These are phyloP conservation scores for Phytophthora parvispora DNA, from an alignment of 352 stramenopile species.

Conservation along the genomic window DNA sequence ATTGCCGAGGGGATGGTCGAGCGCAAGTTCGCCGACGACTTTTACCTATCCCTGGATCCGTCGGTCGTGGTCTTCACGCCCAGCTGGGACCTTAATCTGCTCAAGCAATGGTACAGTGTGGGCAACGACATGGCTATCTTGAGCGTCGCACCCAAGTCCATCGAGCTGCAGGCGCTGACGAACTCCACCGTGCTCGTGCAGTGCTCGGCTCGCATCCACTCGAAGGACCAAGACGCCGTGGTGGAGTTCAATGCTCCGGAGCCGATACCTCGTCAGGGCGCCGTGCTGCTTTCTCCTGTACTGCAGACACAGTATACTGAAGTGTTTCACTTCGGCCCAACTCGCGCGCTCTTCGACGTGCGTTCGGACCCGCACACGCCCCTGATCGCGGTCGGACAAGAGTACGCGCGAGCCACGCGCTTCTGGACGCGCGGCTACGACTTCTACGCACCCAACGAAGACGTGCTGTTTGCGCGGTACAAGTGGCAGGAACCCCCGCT, in stretches of 20 bases:
- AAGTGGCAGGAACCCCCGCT: constrained; percentile 48
- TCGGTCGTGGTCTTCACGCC: constrained; percentile 71
- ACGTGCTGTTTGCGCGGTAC: constrained; percentile 78
- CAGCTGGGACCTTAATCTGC: constrained; percentile 77
- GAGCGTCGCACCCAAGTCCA: constrained; percentile 70
- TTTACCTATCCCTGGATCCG: constrained; percentile 82
- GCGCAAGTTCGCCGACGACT: constrained; percentile 50
- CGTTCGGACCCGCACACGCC: constrained; percentile 81
- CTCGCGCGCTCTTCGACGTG: constrained; percentile 64
- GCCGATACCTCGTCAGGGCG: constrained; percentile 42
- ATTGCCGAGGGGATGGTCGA: constrained; percentile 78
- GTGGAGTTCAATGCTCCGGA: constrained; percentile 87
- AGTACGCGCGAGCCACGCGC: constrained; percentile 82
- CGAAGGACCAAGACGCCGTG: constrained; percentile 63
- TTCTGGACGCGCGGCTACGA: constrained; percentile 91
- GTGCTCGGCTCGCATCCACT: constrained; percentile 87
- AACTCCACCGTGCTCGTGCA: constrained; percentile 66
- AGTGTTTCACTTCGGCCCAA: constrained; percentile 82
- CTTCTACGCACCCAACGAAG: constrained; percentile 80
- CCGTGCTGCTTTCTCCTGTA: constrained; percentile 53
- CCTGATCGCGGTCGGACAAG: constrained; percentile 66
- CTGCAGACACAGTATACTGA: constrained; percentile 88
- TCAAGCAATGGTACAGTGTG: constrained; percentile 86
- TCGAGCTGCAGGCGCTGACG: constrained; percentile 50
- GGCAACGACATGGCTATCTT: constrained; percentile 87